Evolutionary conservation across 139 green algal species (phyloP), one percentile per base, ranked within the genome.

Genomic region (Gonium pectorale): DNA sequence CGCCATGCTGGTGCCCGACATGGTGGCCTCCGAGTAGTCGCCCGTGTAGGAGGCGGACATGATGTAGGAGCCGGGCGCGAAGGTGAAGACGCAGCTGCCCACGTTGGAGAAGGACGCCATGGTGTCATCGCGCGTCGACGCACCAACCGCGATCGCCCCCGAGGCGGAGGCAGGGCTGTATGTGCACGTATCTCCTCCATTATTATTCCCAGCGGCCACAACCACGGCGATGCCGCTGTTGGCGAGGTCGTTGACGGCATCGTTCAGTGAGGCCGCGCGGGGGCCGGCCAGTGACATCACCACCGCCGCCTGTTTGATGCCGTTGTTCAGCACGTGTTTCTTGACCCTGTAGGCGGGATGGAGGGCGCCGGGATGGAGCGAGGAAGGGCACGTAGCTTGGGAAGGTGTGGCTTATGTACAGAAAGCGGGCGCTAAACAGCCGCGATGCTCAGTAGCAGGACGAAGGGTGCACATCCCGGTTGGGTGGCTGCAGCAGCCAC

Each of bases 271-370:
- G 0, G 64, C 43, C 13, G 88, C 86, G 19, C 70, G 70, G 0
- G 87, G 82, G 21, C 91, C 93, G 15, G 86, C 90, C 44, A 96
- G 79, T 33, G 89, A 94, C 90, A 96, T 92, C 49, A 66, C 81
- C 9, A 93, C 88, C 51, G 95, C 87, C 21, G 93, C 93, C 26
- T 88, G 89, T 0, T 40, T 26, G 52, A 87, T 44, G 66, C 70
- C 70, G 66, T 95, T 93, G 1, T 63, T 44, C 0, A 67, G 15
- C 21, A 93, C 83, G 40, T 91, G 69, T 43, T 86, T 71, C 73
- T 90, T 92, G 44, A 95, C 85, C 93, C 91, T 89, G 93, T n/a
- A n/a, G n/a, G n/a, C n/a, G n/a, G n/a, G n/a, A n/a, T n/a, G 35
- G 22, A 54, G 15, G 5, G 52, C 4, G 44, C 27, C n/a, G 35